Conservation (phyloP, 129 eudicot species). For the Dittrichia graveolens region DNA sequence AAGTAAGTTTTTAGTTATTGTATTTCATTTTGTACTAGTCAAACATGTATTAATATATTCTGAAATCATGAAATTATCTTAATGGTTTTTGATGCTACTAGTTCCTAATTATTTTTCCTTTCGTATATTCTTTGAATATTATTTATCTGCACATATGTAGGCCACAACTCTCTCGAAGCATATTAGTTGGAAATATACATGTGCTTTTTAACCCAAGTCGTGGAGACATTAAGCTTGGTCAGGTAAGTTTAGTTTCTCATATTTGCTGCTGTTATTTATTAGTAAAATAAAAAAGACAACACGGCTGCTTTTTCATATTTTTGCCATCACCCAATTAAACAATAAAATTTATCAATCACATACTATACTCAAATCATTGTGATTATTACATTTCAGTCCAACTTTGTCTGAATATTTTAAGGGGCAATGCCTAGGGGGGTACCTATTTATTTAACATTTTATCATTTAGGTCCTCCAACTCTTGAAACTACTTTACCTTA, state of each 20-base stretch:
- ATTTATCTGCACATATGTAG: slow-evolving; percentile 31
- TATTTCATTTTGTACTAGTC: background rate
- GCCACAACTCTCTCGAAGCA: slow-evolving; percentile 43
- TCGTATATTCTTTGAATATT: background rate
- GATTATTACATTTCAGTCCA: background rate
- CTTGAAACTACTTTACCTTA: too few relatives aligned
- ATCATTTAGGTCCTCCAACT: too few relatives aligned
- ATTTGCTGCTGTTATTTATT: background rate
- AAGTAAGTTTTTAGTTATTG: slow-evolving; percentile 39
- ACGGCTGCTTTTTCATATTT: background rate
- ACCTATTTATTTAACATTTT: too few relatives aligned
- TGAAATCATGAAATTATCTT: background rate
- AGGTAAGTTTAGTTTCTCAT: slow-evolving; percentile 47
- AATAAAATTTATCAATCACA: background rate
- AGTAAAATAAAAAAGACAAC: background rate
- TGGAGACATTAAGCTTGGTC: slow-evolving; percentile 89
- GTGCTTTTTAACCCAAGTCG: slow-evolving; percentile 87
- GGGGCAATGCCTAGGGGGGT: too few relatives aligned
- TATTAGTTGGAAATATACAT: slow-evolving; percentile 85
- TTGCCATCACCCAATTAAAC: background rate
- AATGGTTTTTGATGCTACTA: background rate
- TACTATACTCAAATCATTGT: background rate
- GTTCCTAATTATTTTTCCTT: background rate
- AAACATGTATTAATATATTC: background rate
- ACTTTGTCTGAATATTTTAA: background rate